phyloP scores from a whole-genome alignment of 129 eudicot genomes.

The Flaveria trinervia region DNA sequence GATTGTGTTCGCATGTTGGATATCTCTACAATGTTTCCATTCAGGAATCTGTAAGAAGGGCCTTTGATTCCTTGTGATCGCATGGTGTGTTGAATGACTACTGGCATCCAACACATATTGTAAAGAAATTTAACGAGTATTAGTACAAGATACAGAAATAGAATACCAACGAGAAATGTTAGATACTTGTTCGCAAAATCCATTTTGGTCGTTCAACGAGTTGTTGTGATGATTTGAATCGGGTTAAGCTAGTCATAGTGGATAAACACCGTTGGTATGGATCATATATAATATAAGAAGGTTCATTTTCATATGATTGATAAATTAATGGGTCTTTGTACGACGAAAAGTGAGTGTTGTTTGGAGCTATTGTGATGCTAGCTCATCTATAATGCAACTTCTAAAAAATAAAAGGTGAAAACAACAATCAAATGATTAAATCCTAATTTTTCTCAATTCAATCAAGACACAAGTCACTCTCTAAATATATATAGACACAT shows the following conservation, averaged over 20 bases:
- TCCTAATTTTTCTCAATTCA: neutral
- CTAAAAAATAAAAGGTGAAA: neutral
- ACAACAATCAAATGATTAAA: neutral
- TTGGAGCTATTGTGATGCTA: neutral
- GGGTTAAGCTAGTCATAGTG: neutral
- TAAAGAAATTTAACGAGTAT: constrained; percentile 43
- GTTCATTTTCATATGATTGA: neutral
- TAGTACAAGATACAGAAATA: constrained; percentile 19
- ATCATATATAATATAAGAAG: neutral
- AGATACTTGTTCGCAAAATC: constrained; percentile 15
- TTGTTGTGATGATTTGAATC: neutral
- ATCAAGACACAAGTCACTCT: neutral
- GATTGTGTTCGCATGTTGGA: constrained; percentile 45
- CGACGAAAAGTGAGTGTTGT: neutral
- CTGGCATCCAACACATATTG: constrained; percentile 57
- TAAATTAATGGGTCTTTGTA: neutral
- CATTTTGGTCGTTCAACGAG: constrained; percentile 9
- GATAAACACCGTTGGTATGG: neutral
- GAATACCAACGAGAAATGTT: constrained; percentile 15
- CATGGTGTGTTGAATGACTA: constrained; percentile 40
- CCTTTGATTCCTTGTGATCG: constrained; percentile 70
- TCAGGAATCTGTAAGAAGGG: constrained; percentile 52
- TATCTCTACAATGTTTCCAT: constrained; percentile 70
- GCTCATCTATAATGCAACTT: neutral
- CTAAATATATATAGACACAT: too few species aligned